Evolutionary conservation across 2,329 filamentous ascomycete genomes (phyloP).

Genomic region (Colletotrichum graminicola): DNA sequence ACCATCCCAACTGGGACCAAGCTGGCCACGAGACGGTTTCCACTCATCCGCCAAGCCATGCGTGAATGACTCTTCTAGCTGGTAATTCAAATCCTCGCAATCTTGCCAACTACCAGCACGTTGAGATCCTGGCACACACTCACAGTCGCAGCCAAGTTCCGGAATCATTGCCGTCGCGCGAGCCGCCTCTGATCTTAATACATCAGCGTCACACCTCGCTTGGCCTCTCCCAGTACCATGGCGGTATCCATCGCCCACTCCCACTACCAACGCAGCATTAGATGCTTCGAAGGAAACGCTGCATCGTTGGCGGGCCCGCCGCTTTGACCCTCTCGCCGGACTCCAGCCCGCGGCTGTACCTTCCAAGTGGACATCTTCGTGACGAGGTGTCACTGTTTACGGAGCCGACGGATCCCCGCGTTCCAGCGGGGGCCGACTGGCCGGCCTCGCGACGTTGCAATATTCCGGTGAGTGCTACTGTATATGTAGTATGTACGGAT

Average conservation of each 20-base stretch:
- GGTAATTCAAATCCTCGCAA: background rate
- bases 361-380: constrained; percentile 4
- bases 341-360: background rate
- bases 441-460: background rate
- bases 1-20: constrained; percentile 14
- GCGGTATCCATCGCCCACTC: background rate
- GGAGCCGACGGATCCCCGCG: constrained; percentile 7
- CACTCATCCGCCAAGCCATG: background rate
- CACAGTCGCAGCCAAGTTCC: background rate
- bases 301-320: background rate
- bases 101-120: background rate
- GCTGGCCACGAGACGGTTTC: background rate
- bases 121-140: background rate
- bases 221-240: background rate
- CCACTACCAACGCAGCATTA: background rate
- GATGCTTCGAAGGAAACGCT: background rate
- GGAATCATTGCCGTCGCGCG: background rate
- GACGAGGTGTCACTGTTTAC: background rate
- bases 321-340: background rate
- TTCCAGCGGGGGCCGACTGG: constrained; percentile 13
- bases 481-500: too few relatives aligned
- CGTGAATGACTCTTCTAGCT: background rate
- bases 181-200: background rate
- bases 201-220: background rate
- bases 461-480: background rate